A percentile compares a stretch with the other conserved stretches of the same genome.
Evolutionary conservation across 768 basidiomycete genomes (phyloP).

Genomic region (Chalciporus chontae): DNA sequence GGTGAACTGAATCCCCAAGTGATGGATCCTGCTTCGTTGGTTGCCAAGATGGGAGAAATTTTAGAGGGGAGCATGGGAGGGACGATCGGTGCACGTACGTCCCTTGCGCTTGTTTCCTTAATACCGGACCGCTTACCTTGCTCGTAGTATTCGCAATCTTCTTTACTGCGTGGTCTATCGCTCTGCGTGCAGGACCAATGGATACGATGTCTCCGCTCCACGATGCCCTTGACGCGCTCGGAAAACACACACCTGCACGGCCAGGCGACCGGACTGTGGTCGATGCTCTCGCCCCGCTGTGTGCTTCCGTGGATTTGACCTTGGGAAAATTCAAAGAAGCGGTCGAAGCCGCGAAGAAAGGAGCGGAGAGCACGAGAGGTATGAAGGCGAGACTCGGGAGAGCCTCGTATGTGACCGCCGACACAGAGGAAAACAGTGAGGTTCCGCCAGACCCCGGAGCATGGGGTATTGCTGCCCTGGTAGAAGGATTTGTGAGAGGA

Average conservation of each 20-base stretch:
- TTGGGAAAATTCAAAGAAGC: neutral
- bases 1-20: neutral
- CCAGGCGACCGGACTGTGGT: constrained; percentile 56
- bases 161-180: constrained; percentile 35
- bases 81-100: constrained; percentile 44
- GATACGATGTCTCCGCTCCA: constrained; percentile 13
- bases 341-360: constrained; percentile 36
- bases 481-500: constrained; percentile 37
- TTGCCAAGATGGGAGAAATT: constrained; percentile 36
- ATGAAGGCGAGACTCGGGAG: constrained; percentile 48
- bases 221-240: constrained; percentile 30
- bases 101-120: constrained; percentile 11
- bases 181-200: constrained; percentile 2
- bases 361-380: constrained; percentile 45
- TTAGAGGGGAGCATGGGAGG: constrained; percentile 52
- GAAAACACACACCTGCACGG: constrained; percentile 47
- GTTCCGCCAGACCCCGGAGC: constrained; percentile 56
- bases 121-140: neutral
- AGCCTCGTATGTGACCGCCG: constrained; percentile 42
- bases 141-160: constrained; percentile 42
- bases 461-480: constrained; percentile 44
- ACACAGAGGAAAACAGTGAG: constrained; percentile 12
- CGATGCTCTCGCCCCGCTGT: constrained; percentile 45
- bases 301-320: constrained; percentile 16
- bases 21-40: constrained; percentile 20